Percentiles rank a stretch among this genome's conserved stretches.
Evolutionary conservation across 371 early-diverging fungal species (phyloP).

Genomic region (Mucor plumbeus): DNA sequence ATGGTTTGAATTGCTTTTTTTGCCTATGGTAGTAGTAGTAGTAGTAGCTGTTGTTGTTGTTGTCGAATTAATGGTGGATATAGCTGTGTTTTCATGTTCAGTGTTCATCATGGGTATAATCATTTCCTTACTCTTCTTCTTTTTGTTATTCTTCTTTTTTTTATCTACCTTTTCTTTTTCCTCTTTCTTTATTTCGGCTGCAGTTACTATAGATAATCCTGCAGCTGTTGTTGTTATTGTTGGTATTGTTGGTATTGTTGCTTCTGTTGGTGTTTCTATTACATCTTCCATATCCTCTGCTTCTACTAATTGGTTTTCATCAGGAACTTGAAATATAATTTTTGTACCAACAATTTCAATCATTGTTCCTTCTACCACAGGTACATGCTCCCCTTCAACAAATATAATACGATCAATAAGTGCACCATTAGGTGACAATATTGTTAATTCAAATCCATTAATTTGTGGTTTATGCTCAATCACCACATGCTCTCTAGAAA

Average conservation of each 20-base stretch:
- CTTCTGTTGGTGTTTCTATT: neutral
- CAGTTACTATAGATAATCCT: no score
- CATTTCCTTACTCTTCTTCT: neutral
- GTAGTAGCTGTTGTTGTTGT: neutral
- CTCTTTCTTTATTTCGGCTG: no score
- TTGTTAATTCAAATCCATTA: constrained; percentile 47
- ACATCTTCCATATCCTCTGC: neutral
- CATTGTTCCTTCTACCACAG: constrained; percentile 29
- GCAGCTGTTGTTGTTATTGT: neutral
- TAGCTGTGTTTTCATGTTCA: neutral
- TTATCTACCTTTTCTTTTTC: no score
- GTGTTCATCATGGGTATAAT: neutral
- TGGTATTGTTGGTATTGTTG: neutral
- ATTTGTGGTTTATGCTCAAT: constrained; percentile 42
- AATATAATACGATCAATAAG: constrained; percentile 34
- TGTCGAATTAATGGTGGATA: neutral
- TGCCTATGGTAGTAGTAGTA: neutral
- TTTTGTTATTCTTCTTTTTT: neutral
- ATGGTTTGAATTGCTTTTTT: neutral
- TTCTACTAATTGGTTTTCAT: neutral
- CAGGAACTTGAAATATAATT: constrained; percentile 26
- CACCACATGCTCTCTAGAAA: constrained; percentile 55
- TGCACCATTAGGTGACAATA: constrained; percentile 56
- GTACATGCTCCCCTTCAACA: constrained; percentile 32
- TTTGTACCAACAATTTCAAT: constrained; percentile 38